phyloP scores from a whole-genome alignment of 2,329 filamentous ascomycete genomes.

The Penicillium sp. region DNA sequence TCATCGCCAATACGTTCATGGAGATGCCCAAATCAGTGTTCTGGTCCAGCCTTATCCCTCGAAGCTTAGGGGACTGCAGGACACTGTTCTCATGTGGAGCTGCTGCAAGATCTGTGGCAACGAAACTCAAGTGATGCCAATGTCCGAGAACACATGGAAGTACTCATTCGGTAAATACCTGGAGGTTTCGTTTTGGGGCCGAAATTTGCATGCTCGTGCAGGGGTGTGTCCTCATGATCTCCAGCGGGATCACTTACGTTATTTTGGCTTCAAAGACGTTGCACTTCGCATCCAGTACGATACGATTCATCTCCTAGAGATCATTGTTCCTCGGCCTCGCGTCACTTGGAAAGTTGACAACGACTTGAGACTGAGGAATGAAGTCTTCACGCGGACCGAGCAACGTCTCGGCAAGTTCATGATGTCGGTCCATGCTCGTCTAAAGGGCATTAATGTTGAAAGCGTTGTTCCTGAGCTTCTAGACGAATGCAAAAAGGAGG shows the following conservation, averaged over 20 bases:
- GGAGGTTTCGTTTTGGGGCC: slow-evolving; percentile 96
- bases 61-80: slow-evolving; percentile 62
- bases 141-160: slow-evolving; percentile 94
- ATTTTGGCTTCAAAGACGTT: slow-evolving; percentile 84
- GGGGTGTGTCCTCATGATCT: slow-evolving; percentile 86
- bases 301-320: slow-evolving; percentile 85
- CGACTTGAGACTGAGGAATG: slow-evolving; percentile 87
- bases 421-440: slow-evolving; percentile 74
- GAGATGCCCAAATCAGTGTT: slow-evolving; percentile 87
- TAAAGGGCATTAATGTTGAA: slow-evolving; percentile 86
- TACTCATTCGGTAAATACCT: slow-evolving; percentile 98
- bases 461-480: slow-evolving; percentile 84
- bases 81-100: slow-evolving; percentile 95
- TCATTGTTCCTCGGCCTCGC: slow-evolving; percentile 82
- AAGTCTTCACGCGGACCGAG: slow-evolving; percentile 77
- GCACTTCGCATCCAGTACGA: slow-evolving; percentile 90
- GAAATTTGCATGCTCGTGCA: slow-evolving; percentile 69
- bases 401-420: slow-evolving; percentile 84
- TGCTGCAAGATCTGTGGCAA: slow-evolving; percentile 88
- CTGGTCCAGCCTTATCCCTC: slow-evolving; percentile 75
- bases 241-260: slow-evolving; percentile 85
- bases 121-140: slow-evolving; percentile 82
- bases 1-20: slow-evolving; percentile 94
- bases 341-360: slow-evolving; percentile 98
- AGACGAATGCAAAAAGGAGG: slow-evolving; percentile 75